A percentile compares a stretch with the other conserved stretches of the same genome.
Conservation (phyloP, 768 basidiomycete species). For the Suillus placidus region DNA sequence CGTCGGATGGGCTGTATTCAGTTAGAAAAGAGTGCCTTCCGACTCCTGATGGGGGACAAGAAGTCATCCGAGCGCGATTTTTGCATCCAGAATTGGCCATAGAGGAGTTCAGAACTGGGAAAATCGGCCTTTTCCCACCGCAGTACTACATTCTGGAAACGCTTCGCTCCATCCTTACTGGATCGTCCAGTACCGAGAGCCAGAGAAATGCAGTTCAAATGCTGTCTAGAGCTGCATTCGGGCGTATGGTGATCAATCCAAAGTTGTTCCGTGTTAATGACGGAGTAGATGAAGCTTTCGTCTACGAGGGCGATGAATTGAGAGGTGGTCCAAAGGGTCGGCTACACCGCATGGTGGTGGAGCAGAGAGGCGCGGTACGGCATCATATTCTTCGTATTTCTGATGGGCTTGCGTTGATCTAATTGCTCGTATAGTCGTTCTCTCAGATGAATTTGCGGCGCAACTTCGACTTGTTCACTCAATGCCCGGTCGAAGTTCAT, state of each 20-base stretch:
- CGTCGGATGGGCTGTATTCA: conserved; percentile 51
- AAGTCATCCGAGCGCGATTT: conserved; percentile 72
- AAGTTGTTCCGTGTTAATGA: conserved; percentile 39
- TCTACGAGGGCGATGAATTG: conserved; percentile 73
- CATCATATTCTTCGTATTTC: conserved; percentile 24
- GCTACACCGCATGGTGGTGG: conserved; percentile 59
- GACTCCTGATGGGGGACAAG: conserved; percentile 68
- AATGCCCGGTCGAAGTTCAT: conserved; percentile 22
- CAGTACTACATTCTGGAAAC: conserved; percentile 73
- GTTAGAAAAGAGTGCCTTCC: conserved; percentile 61
- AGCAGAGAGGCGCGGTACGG: conserved; percentile 50
- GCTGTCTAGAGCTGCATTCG: conserved; percentile 60
- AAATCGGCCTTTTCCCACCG: conserved; percentile 70
- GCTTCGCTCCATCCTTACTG: conserved; percentile 53
- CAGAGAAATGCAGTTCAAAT: conserved; percentile 49
- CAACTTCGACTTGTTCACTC: conserved; percentile 68
- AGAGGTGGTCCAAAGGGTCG: conserved; percentile 62
- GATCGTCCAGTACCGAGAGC: conserved; percentile 41
- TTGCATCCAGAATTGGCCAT: conserved; percentile 57
- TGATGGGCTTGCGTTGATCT: conserved; percentile 5
- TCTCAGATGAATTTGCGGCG: conserved; percentile 55
- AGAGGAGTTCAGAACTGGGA: conserved; percentile 49
- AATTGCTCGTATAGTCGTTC: conserved; percentile 40
- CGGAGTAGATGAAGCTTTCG: conserved; percentile 51
- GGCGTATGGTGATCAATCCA: conserved; percentile 63